A percentile compares a stretch with the other conserved stretches of the same genome.
Evolutionary conservation across 768 basidiomycete genomes (phyloP).

Genomic region (Xerocomus spinulosus): DNA sequence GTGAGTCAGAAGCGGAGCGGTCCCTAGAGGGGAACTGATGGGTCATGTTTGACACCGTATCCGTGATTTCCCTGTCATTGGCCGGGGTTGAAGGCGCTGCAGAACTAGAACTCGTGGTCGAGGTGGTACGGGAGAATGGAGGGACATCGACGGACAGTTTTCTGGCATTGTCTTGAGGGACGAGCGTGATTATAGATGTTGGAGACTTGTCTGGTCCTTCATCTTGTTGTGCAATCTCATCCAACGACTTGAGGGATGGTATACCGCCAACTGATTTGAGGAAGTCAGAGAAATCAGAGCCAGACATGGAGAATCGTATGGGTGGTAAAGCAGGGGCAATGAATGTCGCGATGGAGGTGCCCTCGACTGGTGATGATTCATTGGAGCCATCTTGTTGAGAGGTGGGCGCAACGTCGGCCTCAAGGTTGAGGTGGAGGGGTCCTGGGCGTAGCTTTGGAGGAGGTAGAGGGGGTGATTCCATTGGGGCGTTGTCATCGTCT

Average conservation of each 20-base stretch:
- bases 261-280: slow-evolving; percentile 55
- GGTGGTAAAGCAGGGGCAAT: slow-evolving; percentile 86
- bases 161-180: slow-evolving; percentile 5
- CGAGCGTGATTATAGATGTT: slow-evolving; percentile 16
- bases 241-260: slow-evolving; percentile 43
- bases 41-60: slow-evolving; percentile 12
- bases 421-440: slow-evolving; percentile 25
- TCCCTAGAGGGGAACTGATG: slow-evolving; percentile 14
- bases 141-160: neutral
- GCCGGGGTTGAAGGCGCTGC: neutral
- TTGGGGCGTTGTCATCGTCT: slow-evolving; percentile 21
- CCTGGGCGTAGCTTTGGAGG: slow-evolving; percentile 41
- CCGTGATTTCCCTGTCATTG: slow-evolving; percentile 7
- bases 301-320: slow-evolving; percentile 85
- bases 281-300: slow-evolving; percentile 75
- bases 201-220: slow-evolving; percentile 29
- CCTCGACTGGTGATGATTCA: slow-evolving; percentile 63
- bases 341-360: slow-evolving; percentile 66
- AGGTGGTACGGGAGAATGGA: neutral
- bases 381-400: slow-evolving; percentile 40
- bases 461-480: slow-evolving; percentile 36
- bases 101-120: neutral
- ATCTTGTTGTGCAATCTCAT: slow-evolving; percentile 42
- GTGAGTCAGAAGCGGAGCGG: slow-evolving; percentile 34
- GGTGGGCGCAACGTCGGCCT: slow-evolving; percentile 12